Base-by-base conservation (phyloP, 805 yeast genomes). In the Clavispora vitiphila region DNA sequence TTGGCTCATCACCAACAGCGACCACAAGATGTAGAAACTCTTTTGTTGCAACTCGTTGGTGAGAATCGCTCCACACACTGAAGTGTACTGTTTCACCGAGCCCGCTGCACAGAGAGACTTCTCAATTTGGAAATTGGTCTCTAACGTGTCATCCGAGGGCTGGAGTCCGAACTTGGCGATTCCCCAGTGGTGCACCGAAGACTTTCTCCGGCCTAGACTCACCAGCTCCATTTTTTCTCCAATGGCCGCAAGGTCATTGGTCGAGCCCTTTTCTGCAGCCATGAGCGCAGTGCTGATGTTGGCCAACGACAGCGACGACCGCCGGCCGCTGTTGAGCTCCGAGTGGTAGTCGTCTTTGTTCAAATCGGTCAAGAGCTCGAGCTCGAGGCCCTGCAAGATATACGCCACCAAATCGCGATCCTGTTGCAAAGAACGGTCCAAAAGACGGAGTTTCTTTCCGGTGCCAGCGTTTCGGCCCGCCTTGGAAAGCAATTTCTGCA, bases 1-100 rank as follows among this genome's bases (percentile, higher is more conserved):
- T 9, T 40, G 40, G 9, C 22, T 22, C n/a, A 39, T 43, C 49
- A 49, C 45, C 18, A 58, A 24, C n/a, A 51, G 38, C 32, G 56
- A 44, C 72, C 72, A 67, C 35, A 67, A 40, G 14, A 64, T 54
- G 40, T 57, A 66, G 46, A 64, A 56, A 5, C 65, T 56, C 44
- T 60, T 65, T 34, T 61, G 61, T 47, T 62, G 73, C 38, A 62
- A 54, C 14, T 64, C 66, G 43, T 68, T 68, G 35, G 69, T 61
- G 44, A 67, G 50, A 6, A 68, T 52, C n/a, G 71, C 72, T 9
- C 73, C 73, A 32, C 56, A 51, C 27, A 64, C 50, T 20, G 57
- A 53, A 10, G 55, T 45, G 37, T 30, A 56, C 31, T 55, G 35
- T 15, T 39, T 42, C 4, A 34, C 34, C 8, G 42, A 35, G 10